Evolutionary conservation across 2,329 filamentous ascomycete genomes (phyloP), one percentile per base, ranked within the genome.

Genomic region (Colletotrichum theobromicola): DNA sequence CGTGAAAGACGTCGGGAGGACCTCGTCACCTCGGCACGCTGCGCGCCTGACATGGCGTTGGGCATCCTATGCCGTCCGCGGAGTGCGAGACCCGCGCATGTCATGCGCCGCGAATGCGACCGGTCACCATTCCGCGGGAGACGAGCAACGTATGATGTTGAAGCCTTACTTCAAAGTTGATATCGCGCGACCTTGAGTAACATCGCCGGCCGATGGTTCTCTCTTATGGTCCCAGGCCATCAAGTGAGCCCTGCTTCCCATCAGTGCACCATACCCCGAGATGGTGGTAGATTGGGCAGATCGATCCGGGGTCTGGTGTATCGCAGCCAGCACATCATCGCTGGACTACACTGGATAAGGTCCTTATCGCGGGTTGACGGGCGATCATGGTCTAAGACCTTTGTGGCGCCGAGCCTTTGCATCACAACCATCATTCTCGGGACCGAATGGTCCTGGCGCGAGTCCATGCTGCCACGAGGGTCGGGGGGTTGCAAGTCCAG

Each of bases 341-440:
- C 67, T 18, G 16, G 18, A 18, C 8, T 35, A 26, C 61, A n/a
- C 37, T 26, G 18, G 13, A 18, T 13, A 55, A 16, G 18, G 24
- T 37, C 32, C 42, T 57, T 16, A 35, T 67, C 57, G 65, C 57
- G 46, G 42, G 57, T 73, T 69, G 65, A 64, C 70, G 70, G 65
- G 65, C 58, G 70, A 64, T 69, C 65, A 46, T 32, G 65, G 65
- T 30, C 66, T 34, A 34, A 57, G 21, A 28, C n/a, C 65, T 60
- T 69, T 35, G 70, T 73, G 70, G 70, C 70, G 70, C 66, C 70
- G 66, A 70, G 58, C 57, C 64, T 35, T 72, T 57, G 64, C 70
- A 37, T 60, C 70, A 28, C 50, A 15, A 28, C 37, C 35, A 57
- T 35, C 34, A 10, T 57, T 34, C 30, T 64, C 60, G 53, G 26